phyloP scores from a whole-genome alignment of 2,329 filamentous ascomycete species.

The Scleromitrula shiraiana region DNA sequence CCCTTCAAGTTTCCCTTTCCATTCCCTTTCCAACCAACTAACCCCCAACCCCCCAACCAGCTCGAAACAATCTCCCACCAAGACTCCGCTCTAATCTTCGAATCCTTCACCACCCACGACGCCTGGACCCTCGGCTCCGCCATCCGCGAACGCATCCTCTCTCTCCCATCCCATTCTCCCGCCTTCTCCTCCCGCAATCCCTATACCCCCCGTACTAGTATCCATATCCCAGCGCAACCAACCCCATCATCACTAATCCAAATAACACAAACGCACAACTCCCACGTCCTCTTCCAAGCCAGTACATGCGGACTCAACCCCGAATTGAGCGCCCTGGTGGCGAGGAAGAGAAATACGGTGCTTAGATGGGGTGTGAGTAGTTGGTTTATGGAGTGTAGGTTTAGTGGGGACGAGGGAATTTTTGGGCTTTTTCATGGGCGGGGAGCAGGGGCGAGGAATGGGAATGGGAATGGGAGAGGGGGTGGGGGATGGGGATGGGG shows the following conservation, averaged over 20 bases:
- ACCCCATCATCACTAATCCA: too few relatives aligned
- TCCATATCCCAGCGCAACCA: slow-evolving; percentile 57
- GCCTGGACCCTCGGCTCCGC: slow-evolving; percentile 59
- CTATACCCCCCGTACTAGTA: slow-evolving; percentile 51
- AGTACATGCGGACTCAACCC: slow-evolving; percentile 60
- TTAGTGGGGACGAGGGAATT: slow-evolving; percentile 50
- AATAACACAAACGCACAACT: too few relatives aligned
- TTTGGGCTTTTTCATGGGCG: slow-evolving; percentile 58
- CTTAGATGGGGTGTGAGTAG: slow-evolving; percentile 62
- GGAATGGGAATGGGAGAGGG: too few relatives aligned
- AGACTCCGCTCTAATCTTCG: slow-evolving; percentile 26
- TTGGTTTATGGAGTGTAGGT: slow-evolving; percentile 65
- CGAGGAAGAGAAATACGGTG: slow-evolving; percentile 64
- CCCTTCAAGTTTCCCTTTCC: neutral
- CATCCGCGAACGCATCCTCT: slow-evolving; percentile 53
- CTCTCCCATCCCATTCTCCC: too few relatives aligned
- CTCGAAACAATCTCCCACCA: slow-evolving; percentile 27
- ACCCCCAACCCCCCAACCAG: slow-evolving; percentile 12
- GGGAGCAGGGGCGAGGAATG: slow-evolving; percentile 48
- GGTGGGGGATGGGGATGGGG: too few relatives aligned
- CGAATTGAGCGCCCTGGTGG: slow-evolving; percentile 65
- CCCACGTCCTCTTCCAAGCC: slow-evolving; percentile 63
- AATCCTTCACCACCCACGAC: slow-evolving; percentile 52
- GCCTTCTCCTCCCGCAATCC: too few relatives aligned
- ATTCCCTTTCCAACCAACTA: neutral